Percentiles rank a stretch among this genome's conserved stretches.
phyloP scores from a whole-genome alignment of 2,329 filamentous ascomycete species.

The Teratosphaeria viscida region DNA sequence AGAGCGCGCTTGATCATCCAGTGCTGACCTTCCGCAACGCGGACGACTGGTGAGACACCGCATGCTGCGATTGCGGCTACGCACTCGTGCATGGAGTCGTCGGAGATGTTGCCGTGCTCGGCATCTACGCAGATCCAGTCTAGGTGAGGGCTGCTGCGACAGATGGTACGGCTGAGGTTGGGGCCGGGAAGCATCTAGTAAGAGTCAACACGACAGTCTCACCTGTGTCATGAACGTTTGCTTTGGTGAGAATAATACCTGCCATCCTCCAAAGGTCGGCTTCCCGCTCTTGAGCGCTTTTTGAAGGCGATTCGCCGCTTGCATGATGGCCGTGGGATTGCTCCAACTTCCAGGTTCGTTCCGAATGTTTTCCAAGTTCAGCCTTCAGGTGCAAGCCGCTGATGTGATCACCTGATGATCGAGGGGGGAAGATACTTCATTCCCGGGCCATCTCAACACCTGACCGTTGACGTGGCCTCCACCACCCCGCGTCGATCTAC shows the following conservation, averaged over 20 bases:
- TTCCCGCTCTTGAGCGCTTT: constrained; percentile 40
- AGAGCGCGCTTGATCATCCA: constrained; percentile 55
- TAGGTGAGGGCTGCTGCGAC: constrained; percentile 42
- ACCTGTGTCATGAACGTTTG: not conserved
- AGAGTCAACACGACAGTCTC: not conserved
- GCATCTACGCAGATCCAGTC: constrained; percentile 27
- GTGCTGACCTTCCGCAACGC: constrained; percentile 24
- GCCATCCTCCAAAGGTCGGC: constrained; percentile 47
- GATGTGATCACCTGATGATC: no score
- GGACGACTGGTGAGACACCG: not conserved
- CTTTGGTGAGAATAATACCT: constrained; percentile 29
- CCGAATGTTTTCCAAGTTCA: no score
- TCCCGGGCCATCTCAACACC: no score
- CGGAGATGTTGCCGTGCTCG: constrained; percentile 44
- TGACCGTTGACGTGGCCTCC: not conserved
- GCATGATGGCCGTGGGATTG: constrained; percentile 27
- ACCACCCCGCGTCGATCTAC: not conserved
- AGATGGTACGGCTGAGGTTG: constrained; percentile 45
- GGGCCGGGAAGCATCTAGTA: constrained; percentile 40
- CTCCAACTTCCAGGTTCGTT: not conserved
- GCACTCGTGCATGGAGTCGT: constrained; percentile 45
- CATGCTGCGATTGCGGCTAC: constrained; percentile 24
- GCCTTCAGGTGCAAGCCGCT: no score
- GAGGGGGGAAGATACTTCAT: no score
- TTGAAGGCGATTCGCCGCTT: constrained; percentile 44